Evolutionary conservation across 176 grass and related monocot species (phyloP), one percentile per base, ranked within the genome.

Genomic region (Bothriochloa decipiens): DNA sequence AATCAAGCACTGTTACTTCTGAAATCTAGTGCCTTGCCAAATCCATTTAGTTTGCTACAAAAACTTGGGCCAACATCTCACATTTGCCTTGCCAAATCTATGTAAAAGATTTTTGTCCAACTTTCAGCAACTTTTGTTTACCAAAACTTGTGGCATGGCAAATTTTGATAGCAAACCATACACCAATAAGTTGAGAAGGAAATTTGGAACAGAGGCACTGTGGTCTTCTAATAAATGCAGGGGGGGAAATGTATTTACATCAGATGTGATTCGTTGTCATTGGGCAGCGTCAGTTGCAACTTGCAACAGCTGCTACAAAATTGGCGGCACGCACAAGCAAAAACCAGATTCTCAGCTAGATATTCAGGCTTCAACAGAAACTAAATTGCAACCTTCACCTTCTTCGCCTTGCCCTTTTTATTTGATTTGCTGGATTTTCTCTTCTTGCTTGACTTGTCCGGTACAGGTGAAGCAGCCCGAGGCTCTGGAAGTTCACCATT

Each of bases 401-500:
- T 96, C 75, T 94, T 99, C 15, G 90, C 95, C 14, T 80, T 74
- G 3, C 77, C 39, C 18, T 85, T 70, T 74, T 82, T 91, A 74
- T 82, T 92, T 65, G 86, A 89, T 78, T 92, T 96, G 16, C 32
- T 42, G 20, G 86, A 89, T 92, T 96, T 99, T 87, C 96, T 87
- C 82, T 99, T 96, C 78, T 99, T 96, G 29, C 3, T 60, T 12
- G 79, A 78, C 57, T 81, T 81, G 35, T 80, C 52, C 52, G 67
- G n/a, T 79, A 23, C 58, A 49, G 50, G 26, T 23, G 65, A 72
- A 65, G 28, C 75, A 74, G 77, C 69, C 40, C 22, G 25, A 8
- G n/a, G 36, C 15, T 71, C 83, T 43, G 12, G 13, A 13, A 74
- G 76, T 57, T 83, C 50, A 72, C 26, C 74, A 3, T 87, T 84